Evolutionary conservation across 2,329 filamentous ascomycete genomes (phyloP).

Genomic region (Stagonosporopsis vannaccii): DNA sequence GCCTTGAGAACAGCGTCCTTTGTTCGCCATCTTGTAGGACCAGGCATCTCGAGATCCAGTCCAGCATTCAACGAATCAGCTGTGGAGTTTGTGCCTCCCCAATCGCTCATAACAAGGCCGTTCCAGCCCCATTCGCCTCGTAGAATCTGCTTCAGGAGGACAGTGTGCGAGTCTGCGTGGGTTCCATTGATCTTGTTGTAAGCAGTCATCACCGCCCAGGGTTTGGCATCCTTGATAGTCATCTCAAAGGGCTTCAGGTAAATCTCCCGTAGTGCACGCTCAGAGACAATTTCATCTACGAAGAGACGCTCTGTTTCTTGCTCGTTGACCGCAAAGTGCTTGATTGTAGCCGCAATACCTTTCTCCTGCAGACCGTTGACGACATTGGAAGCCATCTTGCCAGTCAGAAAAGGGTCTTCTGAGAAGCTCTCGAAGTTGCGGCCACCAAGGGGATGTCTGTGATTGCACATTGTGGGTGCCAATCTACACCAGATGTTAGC

Average conservation of each 20-base stretch:
- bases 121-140: conserved; percentile 76
- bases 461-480: conserved; percentile 80
- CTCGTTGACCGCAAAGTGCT: conserved; percentile 73
- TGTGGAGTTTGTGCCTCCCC: conserved; percentile 55
- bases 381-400: conserved; percentile 69
- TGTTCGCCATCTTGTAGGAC: conserved; percentile 70
- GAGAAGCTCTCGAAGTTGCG: conserved; percentile 79
- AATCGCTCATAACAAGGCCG: conserved; percentile 72
- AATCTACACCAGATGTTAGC: conserved; percentile 50
- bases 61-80: conserved; percentile 47
- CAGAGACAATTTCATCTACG: conserved; percentile 58
- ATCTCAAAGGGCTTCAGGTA: conserved; percentile 69
- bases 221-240: conserved; percentile 73
- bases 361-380: conserved; percentile 68
- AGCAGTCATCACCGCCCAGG: conserved; percentile 74
- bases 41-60: conserved; percentile 50
- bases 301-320: conserved; percentile 75
- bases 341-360: conserved; percentile 74
- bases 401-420: conserved; percentile 73
- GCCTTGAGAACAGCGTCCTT: conserved; percentile 65
- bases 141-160: conserved; percentile 73
- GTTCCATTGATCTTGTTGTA: conserved; percentile 78
- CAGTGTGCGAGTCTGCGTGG: conserved; percentile 70
- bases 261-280: conserved; percentile 65
- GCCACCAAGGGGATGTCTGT: conserved; percentile 79